Evolutionary conservation across 2,329 filamentous ascomycete genomes (phyloP).

Genomic region (Zarea fungicola): DNA sequence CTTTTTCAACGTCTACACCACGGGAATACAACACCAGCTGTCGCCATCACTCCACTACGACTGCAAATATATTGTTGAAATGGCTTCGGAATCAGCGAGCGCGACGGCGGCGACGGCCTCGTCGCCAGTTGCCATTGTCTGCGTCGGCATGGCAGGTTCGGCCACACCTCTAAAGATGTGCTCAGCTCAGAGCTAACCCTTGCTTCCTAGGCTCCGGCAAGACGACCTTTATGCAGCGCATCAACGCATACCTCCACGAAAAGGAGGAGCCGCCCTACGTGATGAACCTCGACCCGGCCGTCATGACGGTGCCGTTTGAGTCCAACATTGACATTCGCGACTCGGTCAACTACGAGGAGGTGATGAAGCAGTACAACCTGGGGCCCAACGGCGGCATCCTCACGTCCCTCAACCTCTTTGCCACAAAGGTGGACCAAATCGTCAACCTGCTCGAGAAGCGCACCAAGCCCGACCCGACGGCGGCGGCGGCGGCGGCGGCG

Average conservation of each 20-base stretch:
- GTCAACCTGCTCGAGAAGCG: constrained; percentile 86
- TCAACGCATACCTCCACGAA: constrained; percentile 86
- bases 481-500: too few relatives aligned
- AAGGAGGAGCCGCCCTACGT: constrained; percentile 83
- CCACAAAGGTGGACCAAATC: constrained; percentile 96
- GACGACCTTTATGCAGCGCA: constrained; percentile 99
- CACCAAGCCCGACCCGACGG: constrained; percentile 59
- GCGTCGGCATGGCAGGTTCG: constrained; percentile 91
- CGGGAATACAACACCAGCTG: background rate
- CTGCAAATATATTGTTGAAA: too few relatives aligned
- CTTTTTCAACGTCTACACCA: constrained; percentile 5
- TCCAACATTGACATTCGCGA: constrained; percentile 98
- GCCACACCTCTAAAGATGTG: background rate
- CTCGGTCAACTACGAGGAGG: constrained; percentile 98
- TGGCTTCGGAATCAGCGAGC: constrained; percentile 30
- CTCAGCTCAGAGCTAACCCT: constrained; percentile 4
- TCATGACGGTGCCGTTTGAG: constrained; percentile 88
- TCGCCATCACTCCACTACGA: too few relatives aligned
- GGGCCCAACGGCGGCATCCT: constrained; percentile 96
- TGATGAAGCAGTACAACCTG: constrained; percentile 98
- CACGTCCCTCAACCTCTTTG: constrained; percentile 92
- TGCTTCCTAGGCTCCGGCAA: constrained; percentile 72
- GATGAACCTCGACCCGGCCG: constrained; percentile 93
- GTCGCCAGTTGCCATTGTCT: constrained; percentile 74
- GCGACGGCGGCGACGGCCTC: constrained; percentile 30